Percentiles rank a stretch among this genome's conserved stretches.
phyloP scores from a whole-genome alignment of 2,329 filamentous ascomycete genomes.

The Septoria linicola region DNA sequence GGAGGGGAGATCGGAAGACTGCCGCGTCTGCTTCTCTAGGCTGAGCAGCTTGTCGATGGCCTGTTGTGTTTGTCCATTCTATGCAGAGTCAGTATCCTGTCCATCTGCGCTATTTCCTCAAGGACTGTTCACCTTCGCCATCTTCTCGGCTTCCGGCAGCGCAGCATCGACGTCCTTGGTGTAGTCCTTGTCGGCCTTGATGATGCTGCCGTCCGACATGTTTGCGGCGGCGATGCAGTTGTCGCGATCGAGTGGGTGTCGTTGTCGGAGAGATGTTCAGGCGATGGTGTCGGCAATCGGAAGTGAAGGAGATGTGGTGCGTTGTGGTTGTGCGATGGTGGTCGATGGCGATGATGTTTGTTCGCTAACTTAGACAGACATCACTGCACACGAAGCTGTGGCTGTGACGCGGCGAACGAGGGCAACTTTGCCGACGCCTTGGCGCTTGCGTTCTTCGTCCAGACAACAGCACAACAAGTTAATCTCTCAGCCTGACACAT shows the following conservation, averaged over 20 bases:
- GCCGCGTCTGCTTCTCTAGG: conserved; percentile 95
- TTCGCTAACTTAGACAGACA: too few species aligned
- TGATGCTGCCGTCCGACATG: conserved; percentile 72
- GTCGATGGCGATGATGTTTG: too few species aligned
- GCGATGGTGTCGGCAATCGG: too few species aligned
- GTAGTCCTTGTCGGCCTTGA: conserved; percentile 99
- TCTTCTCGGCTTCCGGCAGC: conserved; percentile 84
- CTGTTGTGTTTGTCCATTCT: conserved; percentile 72
- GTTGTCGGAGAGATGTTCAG: too few species aligned
- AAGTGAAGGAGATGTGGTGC: too few species aligned
- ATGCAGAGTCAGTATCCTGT: conserved; percentile 24
- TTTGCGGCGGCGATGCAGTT: conserved; percentile 39
- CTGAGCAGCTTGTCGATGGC: conserved; percentile 90
- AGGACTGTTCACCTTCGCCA: conserved; percentile 53
- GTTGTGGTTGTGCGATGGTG: too few species aligned
- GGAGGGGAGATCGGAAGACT: conserved; percentile 93
- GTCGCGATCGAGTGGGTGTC: background rate
- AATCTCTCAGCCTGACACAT: too few species aligned
- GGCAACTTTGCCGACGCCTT: too few species aligned
- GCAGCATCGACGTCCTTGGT: conserved; percentile 91
- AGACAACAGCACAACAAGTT: too few species aligned
- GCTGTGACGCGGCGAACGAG: too few species aligned
- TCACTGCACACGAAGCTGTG: too few species aligned
- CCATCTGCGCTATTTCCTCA: background rate
- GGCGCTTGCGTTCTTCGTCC: too few species aligned